Conservation (phyloP, 2,329 filamentous ascomycete species). For the Fusarium longipes region DNA sequence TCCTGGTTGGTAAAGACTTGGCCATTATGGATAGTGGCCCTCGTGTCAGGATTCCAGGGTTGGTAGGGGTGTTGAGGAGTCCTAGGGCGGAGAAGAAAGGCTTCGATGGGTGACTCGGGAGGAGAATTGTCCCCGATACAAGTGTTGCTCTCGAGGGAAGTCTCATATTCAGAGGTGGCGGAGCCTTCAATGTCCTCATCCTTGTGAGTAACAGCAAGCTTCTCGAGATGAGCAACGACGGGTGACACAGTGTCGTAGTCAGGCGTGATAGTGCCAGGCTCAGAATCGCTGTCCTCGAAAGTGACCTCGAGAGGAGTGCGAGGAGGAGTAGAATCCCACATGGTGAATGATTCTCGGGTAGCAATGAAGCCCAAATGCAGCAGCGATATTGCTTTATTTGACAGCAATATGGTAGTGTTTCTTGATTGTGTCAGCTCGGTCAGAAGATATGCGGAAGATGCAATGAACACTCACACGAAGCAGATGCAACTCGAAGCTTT, state of each 20-base stretch:
- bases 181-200: background rate
- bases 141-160: background rate
- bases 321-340: slow-evolving; percentile 8
- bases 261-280: slow-evolving; percentile 1
- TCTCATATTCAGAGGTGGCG: background rate
- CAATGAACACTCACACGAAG: slow-evolving; percentile 14
- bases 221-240: slow-evolving; percentile 19
- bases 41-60: background rate
- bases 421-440: background rate
- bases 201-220: slow-evolving; percentile 3
- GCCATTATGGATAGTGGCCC: background rate
- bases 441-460: background rate
- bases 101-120: slow-evolving; percentile 26
- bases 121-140: background rate
- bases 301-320: slow-evolving; percentile 6
- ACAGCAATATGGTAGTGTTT: background rate
- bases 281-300: slow-evolving; percentile 7
- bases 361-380: background rate
- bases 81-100: slow-evolving; percentile 8
- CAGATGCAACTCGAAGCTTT: background rate
- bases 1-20: slow-evolving; percentile 27
- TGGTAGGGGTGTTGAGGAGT: background rate
- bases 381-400: background rate
- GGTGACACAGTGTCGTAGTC: slow-evolving; percentile 13
- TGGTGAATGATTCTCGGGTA: background rate